phyloP scores from a whole-genome alignment of 2,329 filamentous ascomycete species.

The Lizonia empirigonia region DNA sequence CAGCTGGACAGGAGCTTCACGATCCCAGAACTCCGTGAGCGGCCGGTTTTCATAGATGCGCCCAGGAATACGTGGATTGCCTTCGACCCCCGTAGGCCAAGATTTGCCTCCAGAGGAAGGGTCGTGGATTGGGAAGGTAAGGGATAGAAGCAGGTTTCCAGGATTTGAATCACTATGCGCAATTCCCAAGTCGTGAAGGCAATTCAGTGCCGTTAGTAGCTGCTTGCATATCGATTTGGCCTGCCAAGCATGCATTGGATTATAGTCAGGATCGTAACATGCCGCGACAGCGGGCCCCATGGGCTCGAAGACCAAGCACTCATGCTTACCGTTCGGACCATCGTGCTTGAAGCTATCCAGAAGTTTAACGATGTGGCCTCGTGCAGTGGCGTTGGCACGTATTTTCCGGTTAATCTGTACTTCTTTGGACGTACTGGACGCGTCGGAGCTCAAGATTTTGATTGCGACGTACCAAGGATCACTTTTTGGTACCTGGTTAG shows the following conservation, averaged over 20 bases:
- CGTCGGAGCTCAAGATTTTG: slow-evolving; percentile 16
- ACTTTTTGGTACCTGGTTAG: slow-evolving; percentile 10
- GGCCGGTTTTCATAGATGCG: slow-evolving; percentile 14
- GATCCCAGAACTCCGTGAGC: slow-evolving; percentile 13
- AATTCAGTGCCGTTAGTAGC: slow-evolving; percentile 14
- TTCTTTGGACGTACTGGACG: slow-evolving; percentile 9
- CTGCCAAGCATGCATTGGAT: slow-evolving; percentile 14
- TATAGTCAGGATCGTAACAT: slow-evolving; percentile 9
- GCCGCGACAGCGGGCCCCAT: slow-evolving; percentile 13
- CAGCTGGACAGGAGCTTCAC: slow-evolving; percentile 5
- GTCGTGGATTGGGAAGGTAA: slow-evolving; percentile 10
- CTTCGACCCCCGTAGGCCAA: slow-evolving; percentile 6
- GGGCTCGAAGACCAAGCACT: slow-evolving; percentile 16
- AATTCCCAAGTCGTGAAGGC: slow-evolving; percentile 15
- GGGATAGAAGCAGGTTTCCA: slow-evolving; percentile 15
- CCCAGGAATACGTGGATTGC: slow-evolving; percentile 12
- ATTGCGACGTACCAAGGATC: slow-evolving; percentile 14
- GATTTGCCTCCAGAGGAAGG: slow-evolving; percentile 11
- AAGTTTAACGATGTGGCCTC: slow-evolving; percentile 2
- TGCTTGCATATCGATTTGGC: slow-evolving; percentile 13
- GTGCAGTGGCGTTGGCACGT: slow-evolving; percentile 10
- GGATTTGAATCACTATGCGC: slow-evolving; percentile 16
- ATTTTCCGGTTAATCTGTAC: slow-evolving; percentile 11
- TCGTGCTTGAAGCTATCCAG: slow-evolving; percentile 14
- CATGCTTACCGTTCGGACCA: slow-evolving; percentile 14